Evolutionary conservation across 768 basidiomycete species (phyloP).

Genomic region (Trametes coccinea): DNA sequence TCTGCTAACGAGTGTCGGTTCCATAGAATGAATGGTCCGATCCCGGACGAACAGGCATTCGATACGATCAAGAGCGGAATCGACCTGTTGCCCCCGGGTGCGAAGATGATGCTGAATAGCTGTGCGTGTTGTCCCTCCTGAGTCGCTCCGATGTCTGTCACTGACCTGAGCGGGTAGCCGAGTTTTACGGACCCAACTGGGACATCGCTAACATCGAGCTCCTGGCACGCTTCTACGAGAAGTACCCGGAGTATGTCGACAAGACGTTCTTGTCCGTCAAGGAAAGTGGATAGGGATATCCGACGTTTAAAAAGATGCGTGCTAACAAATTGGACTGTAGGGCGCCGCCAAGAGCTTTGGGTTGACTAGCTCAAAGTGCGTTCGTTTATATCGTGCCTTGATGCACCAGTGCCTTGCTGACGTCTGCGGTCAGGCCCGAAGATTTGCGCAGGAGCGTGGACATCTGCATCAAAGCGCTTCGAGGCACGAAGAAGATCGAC

Average conservation of each 20-base stretch:
- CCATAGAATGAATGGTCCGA: conserved; percentile 35
- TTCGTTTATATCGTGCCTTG: too few relatives aligned
- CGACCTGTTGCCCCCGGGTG: conserved; percentile 41
- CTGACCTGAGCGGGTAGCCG: conserved; percentile 32
- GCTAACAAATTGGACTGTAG: too few relatives aligned
- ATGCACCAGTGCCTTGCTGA: background rate
- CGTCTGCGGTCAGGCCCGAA: conserved; percentile 23
- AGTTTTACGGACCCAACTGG: conserved; percentile 55
- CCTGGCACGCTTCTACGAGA: conserved; percentile 49
- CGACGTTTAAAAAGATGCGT: background rate
- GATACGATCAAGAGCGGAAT: conserved; percentile 58
- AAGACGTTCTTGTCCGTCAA: conserved; percentile 51
- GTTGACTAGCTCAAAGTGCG: too few relatives aligned
- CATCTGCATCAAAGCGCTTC: conserved; percentile 33
- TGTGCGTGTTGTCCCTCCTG: conserved; percentile 30
- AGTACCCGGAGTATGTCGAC: conserved; percentile 44
- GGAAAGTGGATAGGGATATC: conserved; percentile 26
- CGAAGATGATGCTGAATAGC: conserved; percentile 52
- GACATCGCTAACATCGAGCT: conserved; percentile 47
- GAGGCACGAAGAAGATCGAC: conserved; percentile 54
- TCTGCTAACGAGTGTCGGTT: too few relatives aligned
- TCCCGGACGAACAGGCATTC: conserved; percentile 60
- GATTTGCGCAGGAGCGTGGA: conserved; percentile 48
- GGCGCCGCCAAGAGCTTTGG: too few relatives aligned
- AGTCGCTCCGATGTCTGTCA: background rate